A percentile compares a stretch with the other conserved stretches of the same genome.
phyloP scores from a whole-genome alignment of 2,329 filamentous ascomycete genomes.

The Alternaria panax region DNA sequence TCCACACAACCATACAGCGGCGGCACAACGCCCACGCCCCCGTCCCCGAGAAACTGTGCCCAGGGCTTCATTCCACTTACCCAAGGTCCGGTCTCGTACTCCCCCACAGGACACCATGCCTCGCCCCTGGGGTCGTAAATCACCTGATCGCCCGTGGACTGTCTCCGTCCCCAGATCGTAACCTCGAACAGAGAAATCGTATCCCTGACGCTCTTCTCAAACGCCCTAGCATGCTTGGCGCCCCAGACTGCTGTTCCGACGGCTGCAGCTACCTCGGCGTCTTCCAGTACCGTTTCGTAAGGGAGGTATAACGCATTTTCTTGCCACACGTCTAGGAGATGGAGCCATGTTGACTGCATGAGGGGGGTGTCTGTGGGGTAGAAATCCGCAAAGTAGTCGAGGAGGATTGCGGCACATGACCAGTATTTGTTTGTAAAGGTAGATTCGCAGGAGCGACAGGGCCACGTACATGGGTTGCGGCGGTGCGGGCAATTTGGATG shows the following conservation, averaged over 20 bases:
- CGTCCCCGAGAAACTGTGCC: conserved; percentile 36
- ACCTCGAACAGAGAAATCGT: conserved; percentile 8
- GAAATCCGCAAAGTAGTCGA: conserved; percentile 46
- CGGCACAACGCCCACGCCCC: conserved; percentile 26
- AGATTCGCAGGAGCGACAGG: conserved; percentile 13
- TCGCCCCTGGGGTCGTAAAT: conserved; percentile 18
- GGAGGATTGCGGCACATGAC: conserved; percentile 23
- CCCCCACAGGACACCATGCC: neutral
- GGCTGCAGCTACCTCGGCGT: neutral
- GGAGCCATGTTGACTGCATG: conserved; percentile 40
- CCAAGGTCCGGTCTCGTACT: conserved; percentile 22
- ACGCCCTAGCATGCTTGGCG: neutral
- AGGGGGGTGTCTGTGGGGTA: conserved; percentile 19
- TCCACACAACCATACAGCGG: neutral
- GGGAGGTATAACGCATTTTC: conserved; percentile 9
- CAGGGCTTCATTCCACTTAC: conserved; percentile 36
- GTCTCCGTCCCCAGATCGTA: conserved; percentile 7
- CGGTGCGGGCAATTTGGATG: conserved; percentile 6
- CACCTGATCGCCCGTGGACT: neutral
- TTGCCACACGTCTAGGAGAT: conserved; percentile 36
- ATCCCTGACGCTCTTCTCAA: conserved; percentile 4
- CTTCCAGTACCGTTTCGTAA: conserved; percentile 8
- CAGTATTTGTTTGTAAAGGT: conserved; percentile 24
- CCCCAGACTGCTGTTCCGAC: neutral
- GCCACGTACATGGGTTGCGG: neutral